Conservation (phyloP, 495 filamentous ascomycete genomes). For the Aspergillus saccharolyticus region DNA sequence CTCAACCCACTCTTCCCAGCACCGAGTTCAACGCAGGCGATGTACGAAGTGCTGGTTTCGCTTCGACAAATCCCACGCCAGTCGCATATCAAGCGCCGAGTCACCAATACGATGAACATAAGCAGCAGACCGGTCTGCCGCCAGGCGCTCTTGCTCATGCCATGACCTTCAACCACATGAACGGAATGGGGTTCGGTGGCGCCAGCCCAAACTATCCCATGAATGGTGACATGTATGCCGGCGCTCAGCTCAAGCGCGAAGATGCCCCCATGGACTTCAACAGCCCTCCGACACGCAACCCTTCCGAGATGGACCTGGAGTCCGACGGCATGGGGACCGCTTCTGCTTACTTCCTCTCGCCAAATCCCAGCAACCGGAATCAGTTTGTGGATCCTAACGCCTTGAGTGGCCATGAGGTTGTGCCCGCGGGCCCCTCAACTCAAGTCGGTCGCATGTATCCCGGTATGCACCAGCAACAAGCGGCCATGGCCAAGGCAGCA, state of each 20-base stretch:
- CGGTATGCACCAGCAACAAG: constrained; percentile 88
- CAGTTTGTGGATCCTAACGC: constrained; percentile 68
- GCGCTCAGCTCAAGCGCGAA: constrained; percentile 47
- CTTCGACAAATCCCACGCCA: constrained; percentile 42
- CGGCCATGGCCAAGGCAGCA: constrained; percentile 71
- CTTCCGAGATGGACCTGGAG: constrained; percentile 52
- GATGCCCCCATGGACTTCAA: constrained; percentile 51
- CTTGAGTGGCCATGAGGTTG: constrained; percentile 54
- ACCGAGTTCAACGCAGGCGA: constrained; percentile 36
- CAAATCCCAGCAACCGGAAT: constrained; percentile 29
- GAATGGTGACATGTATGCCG: constrained; percentile 43
- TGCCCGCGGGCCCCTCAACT: constrained; percentile 41
- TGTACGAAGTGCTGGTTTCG: constrained; percentile 36
- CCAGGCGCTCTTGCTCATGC: constrained; percentile 69
- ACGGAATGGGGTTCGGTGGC: constrained; percentile 49
- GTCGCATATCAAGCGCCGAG: constrained; percentile 71
- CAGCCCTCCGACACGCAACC: constrained; percentile 43
- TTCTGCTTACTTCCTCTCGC: constrained; percentile 42
- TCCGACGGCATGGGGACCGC: constrained; percentile 60
- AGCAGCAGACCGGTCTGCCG: constrained; percentile 85
- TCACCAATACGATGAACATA: constrained; percentile 86
- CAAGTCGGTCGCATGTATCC: constrained; percentile 73
- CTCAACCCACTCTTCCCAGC: constrained; percentile 35
- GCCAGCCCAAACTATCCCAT: constrained; percentile 41
- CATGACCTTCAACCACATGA: constrained; percentile 58